Evolutionary conservation across 169 alveolate genomes (phyloP), one percentile per base, ranked within the genome.

Genomic region (Plasmodium cynomolgi): DNA sequence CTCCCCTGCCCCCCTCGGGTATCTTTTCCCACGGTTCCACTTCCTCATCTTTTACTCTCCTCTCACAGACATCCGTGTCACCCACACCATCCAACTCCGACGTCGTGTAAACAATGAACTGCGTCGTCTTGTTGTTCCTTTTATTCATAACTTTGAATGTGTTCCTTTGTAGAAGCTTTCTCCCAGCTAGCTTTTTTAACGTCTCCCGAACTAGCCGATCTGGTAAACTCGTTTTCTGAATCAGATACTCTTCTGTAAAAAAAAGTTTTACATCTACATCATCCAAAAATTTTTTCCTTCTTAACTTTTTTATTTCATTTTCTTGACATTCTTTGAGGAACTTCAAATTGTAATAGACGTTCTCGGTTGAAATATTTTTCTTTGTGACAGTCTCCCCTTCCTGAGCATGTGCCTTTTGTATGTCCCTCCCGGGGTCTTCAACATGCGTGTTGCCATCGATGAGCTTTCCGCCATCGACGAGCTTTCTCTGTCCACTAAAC

Each of bases 201-300:
- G 54, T 79, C 11, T 88, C 94, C 50, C 82, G 81, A 26, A 88
- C 34, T 13, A 79, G 77, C 83, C 82, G 41, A 41, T 88, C 90
- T 50, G 91, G 62, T 1, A 88, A 39, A 2, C 56, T 58, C 5
- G 80, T 88, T 29, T 88, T 88, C 54, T 80, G 90, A 47, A 80
- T 56, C 34, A 88, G 23, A 33, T 62, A 80, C 20, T 88, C 94
- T 62, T 88, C 94, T 23, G 94, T 88, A n/a, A 88, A 88, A 58
- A 88, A 79, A 8, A 77, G 44, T 26, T 88, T 88, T 8, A 88
- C 54, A 37, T 88, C 34, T 44, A 88, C 37, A 88, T 80, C 94
- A 68, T 88, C 75, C 29, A 80, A 29, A 79, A 41, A 58, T 58
- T 68, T 39, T 15, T 29, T 71, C 7, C 47, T 79, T 58, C 37